These are phyloP conservation scores for Helenozyma baotianmanensis DNA, from an alignment of 805 yeast genomes.

Conservation along the genomic window DNA sequence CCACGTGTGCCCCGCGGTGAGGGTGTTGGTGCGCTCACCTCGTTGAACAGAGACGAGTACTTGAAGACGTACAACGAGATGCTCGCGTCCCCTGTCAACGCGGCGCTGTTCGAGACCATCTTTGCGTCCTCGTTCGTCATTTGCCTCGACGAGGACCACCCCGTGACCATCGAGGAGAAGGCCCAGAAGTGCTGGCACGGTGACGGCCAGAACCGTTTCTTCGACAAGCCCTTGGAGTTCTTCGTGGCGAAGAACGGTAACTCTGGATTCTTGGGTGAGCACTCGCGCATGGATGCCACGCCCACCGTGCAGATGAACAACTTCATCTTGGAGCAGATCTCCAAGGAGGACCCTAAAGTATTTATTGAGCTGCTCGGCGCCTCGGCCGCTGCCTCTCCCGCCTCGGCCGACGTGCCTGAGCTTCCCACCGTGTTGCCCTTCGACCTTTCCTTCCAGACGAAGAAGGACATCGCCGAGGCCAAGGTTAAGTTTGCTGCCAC, in stretches of 20 bases:
- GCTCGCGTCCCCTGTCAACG: slow-evolving; percentile 55
- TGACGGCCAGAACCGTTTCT: slow-evolving; percentile 85
- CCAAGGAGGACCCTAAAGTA: slow-evolving; percentile 39
- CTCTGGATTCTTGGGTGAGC: slow-evolving; percentile 94
- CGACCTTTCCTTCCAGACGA: slow-evolving; percentile 51
- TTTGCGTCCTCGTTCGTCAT: slow-evolving; percentile 76
- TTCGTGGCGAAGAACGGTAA: slow-evolving; percentile 76
- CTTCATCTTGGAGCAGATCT: slow-evolving; percentile 55
- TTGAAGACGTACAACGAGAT: slow-evolving; percentile 55
- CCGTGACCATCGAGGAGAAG: slow-evolving; percentile 77
- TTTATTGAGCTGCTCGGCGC: slow-evolving; percentile 25
- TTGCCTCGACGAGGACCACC: slow-evolving; percentile 69
- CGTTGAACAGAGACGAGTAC: slow-evolving; percentile 85
- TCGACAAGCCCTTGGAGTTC: slow-evolving; percentile 87
- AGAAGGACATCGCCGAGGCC: slow-evolving; percentile 52
- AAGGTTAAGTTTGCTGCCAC: slow-evolving; percentile 50
- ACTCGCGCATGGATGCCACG: slow-evolving; percentile 97
- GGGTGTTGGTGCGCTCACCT: slow-evolving; percentile 75
- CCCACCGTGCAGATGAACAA: slow-evolving; percentile 89
- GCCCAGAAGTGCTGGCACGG: slow-evolving; percentile 92
- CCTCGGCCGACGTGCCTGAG: slow-evolving; percentile 11
- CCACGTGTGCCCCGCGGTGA: slow-evolving; percentile 33
- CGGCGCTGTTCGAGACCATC: slow-evolving; percentile 58
- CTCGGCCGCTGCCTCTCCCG: slow-evolving; percentile 5
- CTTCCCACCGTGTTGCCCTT: slow-evolving; percentile 40